Conservation (phyloP, 331 rosid species). For the Quercus lobata region DNA sequence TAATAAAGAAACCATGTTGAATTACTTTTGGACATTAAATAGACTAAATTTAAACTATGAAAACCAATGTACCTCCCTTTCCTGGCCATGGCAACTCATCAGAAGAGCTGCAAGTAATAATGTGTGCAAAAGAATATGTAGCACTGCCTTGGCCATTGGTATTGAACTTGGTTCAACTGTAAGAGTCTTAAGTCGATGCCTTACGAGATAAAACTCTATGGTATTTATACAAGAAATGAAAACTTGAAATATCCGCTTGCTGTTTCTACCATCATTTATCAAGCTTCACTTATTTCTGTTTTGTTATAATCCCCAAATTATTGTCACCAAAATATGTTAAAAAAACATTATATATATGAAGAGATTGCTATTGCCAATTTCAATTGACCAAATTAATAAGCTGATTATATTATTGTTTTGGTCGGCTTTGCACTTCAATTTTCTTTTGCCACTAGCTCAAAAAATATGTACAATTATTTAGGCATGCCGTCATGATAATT, state of each 20-base stretch:
- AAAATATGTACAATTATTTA: too few relatives aligned
- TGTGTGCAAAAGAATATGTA: slow-evolving; percentile 1
- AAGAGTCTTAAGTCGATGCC: neutral
- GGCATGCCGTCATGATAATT: too few relatives aligned
- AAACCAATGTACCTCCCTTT: slow-evolving; percentile 19
- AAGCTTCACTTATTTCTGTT: neutral
- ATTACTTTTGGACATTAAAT: neutral
- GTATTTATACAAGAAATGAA: neutral
- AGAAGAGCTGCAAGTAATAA: slow-evolving; percentile 14
- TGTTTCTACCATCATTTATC: neutral
- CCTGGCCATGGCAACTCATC: slow-evolving; percentile 14
- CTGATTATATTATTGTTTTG: too few relatives aligned
- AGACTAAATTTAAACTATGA: neutral
- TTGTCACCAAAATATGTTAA: neutral
- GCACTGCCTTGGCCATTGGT: slow-evolving; percentile 15
- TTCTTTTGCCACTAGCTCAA: too few relatives aligned
- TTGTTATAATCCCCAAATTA: neutral
- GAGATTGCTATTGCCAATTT: too few relatives aligned
- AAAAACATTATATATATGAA: neutral
- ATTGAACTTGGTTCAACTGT: neutral
- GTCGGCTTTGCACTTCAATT: too few relatives aligned
- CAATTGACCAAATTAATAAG: too few relatives aligned
- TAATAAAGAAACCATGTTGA: neutral
- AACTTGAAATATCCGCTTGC: neutral
- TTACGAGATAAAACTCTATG: neutral